phyloP scores from a whole-genome alignment of 2,329 filamentous ascomycete genomes.

The Alternaria metachromatica region DNA sequence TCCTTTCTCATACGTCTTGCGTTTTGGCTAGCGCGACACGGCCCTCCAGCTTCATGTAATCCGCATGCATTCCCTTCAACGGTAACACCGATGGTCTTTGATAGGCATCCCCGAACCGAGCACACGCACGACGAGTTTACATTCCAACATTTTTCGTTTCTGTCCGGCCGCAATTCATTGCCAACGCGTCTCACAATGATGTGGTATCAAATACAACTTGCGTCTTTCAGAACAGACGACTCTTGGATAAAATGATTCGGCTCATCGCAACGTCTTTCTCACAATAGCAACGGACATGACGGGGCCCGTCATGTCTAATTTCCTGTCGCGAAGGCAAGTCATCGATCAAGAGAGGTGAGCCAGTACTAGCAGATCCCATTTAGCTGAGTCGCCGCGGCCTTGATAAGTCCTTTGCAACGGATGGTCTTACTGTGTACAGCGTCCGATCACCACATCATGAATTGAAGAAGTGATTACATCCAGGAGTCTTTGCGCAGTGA shows the following conservation, averaged over 20 bases:
- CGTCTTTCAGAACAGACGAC: too few species aligned
- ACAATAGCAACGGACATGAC: too few species aligned
- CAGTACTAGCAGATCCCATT: neutral
- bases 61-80: neutral
- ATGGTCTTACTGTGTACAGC: neutral
- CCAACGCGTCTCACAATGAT: too few species aligned
- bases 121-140: too few species aligned
- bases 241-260: too few species aligned
- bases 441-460: neutral
- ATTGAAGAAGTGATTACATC: neutral
- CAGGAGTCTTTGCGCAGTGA: rapidly evolving
- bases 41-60: neutral
- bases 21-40: neutral
- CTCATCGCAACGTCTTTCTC: too few species aligned
- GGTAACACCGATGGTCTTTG: neutral
- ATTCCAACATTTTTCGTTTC: too few species aligned
- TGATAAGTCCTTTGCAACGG: neutral
- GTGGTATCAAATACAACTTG: too few species aligned
- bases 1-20: neutral
- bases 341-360: neutral
- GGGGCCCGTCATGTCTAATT: too few species aligned
- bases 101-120: too few species aligned
- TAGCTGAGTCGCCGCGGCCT: neutral
- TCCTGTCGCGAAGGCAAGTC: neutral
- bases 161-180: too few species aligned